Base-by-base conservation (phyloP, 208 protist species). In the Wallacemonas sp. region DNA sequence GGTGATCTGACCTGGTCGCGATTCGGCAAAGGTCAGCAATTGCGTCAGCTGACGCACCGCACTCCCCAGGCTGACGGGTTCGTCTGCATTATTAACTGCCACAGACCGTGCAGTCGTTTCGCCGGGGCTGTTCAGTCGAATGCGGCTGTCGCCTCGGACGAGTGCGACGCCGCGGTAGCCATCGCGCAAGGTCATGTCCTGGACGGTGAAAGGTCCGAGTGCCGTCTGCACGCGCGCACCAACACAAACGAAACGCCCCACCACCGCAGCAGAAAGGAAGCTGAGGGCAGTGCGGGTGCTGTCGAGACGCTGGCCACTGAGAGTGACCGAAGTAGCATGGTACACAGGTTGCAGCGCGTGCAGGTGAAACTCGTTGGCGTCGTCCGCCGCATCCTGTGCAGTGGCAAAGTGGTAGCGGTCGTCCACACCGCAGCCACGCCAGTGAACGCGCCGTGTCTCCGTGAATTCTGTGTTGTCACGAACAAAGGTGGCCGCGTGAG, bases 111-210 rank as follows among this genome's bases (percentile, higher is more conserved):
- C 2, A 54, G 2, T 26, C 2, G 34, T 29, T 32, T 47, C 34
- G 24, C 21, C 29, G 19, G 4, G 3, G 47, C 49, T 62, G 60
- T 94, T 95, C 24, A 95, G 67, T 23, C 78, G 80, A 14, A 91
- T 56, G 24, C 75, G 78, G 58, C 80, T 84, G 29, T 67, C 65
- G 8, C 49, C 48, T 19, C 78, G 60, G 17, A 92, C 76, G 26
- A 89, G 72, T 1, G 80, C 78, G 14, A 90, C 56, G 16, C 86
- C 89, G 41, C 80, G 57, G 41, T 90, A 83, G 3, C 86, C 84
- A 16, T 47, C 41, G 16, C 71, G 65, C 21, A 89, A 61, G 26
- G 75, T 72, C 29, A 87, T 55, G 23, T 57, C 65, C 0, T 68
- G 72, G 14, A 92, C 81, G n/a, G 64, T 69, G 73, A 88, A 95